Evolutionary conservation across 345 rosid genomes (phyloP).

Genomic region (Dimocarpus longan): DNA sequence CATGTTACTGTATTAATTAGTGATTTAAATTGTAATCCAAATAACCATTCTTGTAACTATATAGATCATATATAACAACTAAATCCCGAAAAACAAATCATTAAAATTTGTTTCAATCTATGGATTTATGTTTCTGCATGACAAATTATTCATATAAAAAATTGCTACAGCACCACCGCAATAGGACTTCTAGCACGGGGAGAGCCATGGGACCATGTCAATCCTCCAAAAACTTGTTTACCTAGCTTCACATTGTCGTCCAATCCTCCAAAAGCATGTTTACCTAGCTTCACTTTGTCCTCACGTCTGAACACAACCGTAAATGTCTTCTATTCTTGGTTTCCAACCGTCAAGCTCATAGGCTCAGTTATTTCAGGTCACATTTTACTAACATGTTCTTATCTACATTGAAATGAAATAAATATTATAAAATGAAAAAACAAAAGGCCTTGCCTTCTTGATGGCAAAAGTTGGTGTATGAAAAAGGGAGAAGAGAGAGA

Average conservation of each 20-base stretch:
- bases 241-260: too few relatives aligned
- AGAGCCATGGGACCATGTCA: conserved; percentile 54
- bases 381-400: too few relatives aligned
- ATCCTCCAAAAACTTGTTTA: conserved; percentile 37
- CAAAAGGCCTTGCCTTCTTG: conserved; percentile 37
- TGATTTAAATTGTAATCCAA: too few relatives aligned
- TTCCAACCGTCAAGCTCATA: conserved; percentile 29
- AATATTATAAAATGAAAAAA: neutral
- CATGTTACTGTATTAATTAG: too few relatives aligned
- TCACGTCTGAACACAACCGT: conserved; percentile 27
- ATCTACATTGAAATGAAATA: neutral
- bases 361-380: conserved; percentile 23
- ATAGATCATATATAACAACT: too few relatives aligned
- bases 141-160: neutral
- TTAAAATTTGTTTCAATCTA: too few relatives aligned
- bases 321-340: conserved; percentile 42
- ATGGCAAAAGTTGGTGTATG: conserved; percentile 37
- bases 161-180: conserved; percentile 9
- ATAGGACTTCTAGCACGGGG: conserved; percentile 51
- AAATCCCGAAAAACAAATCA: too few relatives aligned
- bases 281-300: neutral
- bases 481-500: conserved; percentile 36
- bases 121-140: too few relatives aligned
- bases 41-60: too few relatives aligned
- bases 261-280: conserved; percentile 40